A percentile compares a stretch with the other conserved stretches of the same genome.
These are phyloP conservation scores for Ophidiomyces ophidiicola DNA, from an alignment of 2,329 filamentous ascomycete species.

Conservation along the genomic window DNA sequence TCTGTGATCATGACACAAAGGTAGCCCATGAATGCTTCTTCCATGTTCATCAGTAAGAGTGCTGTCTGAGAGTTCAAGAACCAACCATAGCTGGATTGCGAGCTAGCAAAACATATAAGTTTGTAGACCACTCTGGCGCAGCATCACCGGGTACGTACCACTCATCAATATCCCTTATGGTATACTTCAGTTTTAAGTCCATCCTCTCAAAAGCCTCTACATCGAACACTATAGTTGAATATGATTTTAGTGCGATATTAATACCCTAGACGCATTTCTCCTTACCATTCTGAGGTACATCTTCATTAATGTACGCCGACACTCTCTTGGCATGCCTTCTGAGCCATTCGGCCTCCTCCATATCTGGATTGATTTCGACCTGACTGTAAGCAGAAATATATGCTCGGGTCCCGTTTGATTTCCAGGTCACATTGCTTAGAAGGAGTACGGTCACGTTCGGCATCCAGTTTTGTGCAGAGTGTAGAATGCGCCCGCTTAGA, in stretches of 20 bases:
- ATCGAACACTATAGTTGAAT: conserved; percentile 12
- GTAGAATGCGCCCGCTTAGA: conserved; percentile 33
- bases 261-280: neutral
- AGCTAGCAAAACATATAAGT: too few relatives aligned
- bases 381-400: conserved; percentile 32
- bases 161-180: conserved; percentile 15
- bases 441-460: conserved; percentile 33
- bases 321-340: conserved; percentile 32
- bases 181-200: conserved; percentile 12
- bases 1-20: conserved; percentile 13
- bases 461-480: conserved; percentile 27
- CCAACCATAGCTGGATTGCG: conserved; percentile 2
- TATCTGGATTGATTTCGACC: conserved; percentile 38
- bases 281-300: conserved; percentile 28
- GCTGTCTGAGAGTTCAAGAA: neutral
- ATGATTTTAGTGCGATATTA: neutral
- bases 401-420: conserved; percentile 23
- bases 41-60: neutral
- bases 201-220: conserved; percentile 11
- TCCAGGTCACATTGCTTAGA: conserved; percentile 31
- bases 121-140: neutral
- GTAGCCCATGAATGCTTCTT: conserved; percentile 15
- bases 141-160: conserved; percentile 9
- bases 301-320: conserved; percentile 36
- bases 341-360: conserved; percentile 36